Base-by-base conservation (phyloP, 805 yeast species). In the Candida stauntonica region DNA sequence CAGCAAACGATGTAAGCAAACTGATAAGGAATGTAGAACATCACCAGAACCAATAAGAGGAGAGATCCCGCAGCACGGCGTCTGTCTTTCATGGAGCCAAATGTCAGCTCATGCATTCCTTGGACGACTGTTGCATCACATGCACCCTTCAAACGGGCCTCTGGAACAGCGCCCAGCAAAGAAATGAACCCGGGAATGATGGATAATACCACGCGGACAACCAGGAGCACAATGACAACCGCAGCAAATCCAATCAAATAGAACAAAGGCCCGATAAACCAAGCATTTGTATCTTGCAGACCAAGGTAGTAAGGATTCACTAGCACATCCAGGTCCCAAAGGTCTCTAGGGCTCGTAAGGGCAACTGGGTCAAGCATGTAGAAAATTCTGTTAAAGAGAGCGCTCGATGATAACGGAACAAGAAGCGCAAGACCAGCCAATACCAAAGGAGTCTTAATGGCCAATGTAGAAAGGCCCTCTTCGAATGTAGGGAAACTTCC, bases 11-110 rank as follows among this genome's bases (percentile, higher is more conserved):
- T 63, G 51, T 72, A 86, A 2, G 86, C 89, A 55, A 87, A 72
- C 55, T 88, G 96, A 54, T 80, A 88, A 0, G 96, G 96, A 12
- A 86, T 62, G 53, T 80, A 83, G 17, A 81, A 61, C 21, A 79
- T 64, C 3, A 83, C 81, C 16, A 70, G 57, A 1, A 66, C 45
- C 3, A 76, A 43, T 11, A 80, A 48, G 0, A 67, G 1, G 1
- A 52, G 2, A 1, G 51, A 30, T 2, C 50, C 50, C 5, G 44
- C 9, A 2, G 46, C 23, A 13, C 57, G 40, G 26, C 55, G 48
- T 5, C 31, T 51, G 5, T 41, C 37, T 15, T 37, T 36, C 17
- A 38, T 15, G 3, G 45, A 33, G 5, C 35, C 39, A 3, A 33
- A 30, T 9, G 39, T 29, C 13, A 39, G 17, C 5, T 30, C 21